phyloP scores from a whole-genome alignment of 2,329 filamentous ascomycete species.

The Huntiella abstrusa region DNA sequence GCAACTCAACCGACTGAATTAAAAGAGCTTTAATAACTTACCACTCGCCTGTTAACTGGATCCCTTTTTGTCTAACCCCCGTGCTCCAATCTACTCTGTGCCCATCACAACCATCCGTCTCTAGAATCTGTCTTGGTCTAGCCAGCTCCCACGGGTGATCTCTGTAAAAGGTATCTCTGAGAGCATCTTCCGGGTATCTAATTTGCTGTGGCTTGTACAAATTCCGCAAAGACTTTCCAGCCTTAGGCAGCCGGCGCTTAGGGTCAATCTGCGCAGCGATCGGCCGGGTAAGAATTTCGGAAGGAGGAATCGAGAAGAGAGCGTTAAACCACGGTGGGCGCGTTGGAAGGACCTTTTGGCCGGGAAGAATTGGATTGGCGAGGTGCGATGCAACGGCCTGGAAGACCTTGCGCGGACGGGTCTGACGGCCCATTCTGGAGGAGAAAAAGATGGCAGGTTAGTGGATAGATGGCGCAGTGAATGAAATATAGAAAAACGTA shows the following conservation, averaged over 20 bases:
- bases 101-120: constrained; percentile 68
- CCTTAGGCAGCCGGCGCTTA: constrained; percentile 26
- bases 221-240: constrained; percentile 30
- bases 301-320: constrained; percentile 34
- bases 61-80: constrained; percentile 52
- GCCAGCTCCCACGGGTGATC: constrained; percentile 98
- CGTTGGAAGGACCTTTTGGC: constrained; percentile 16
- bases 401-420: constrained; percentile 28
- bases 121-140: constrained; percentile 65
- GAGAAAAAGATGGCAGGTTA: not conserved
- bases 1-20: not conserved
- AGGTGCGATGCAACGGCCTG: constrained; percentile 27
- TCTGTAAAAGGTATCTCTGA: constrained; percentile 67
- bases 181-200: constrained; percentile 61
- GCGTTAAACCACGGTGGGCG: constrained; percentile 31
- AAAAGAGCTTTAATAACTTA: constrained; percentile 23
- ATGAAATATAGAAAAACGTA: not conserved
- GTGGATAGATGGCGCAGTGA: no score
- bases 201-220: constrained; percentile 68
- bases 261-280: constrained; percentile 20
- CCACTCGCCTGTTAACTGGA: constrained; percentile 71
- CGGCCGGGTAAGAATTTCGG: constrained; percentile 37
- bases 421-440: constrained; percentile 24
- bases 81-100: constrained; percentile 62
- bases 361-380: constrained; percentile 21